Evolutionary conservation across 257 asterid genomes (phyloP).

Genomic region (Primulina tabacum): DNA sequence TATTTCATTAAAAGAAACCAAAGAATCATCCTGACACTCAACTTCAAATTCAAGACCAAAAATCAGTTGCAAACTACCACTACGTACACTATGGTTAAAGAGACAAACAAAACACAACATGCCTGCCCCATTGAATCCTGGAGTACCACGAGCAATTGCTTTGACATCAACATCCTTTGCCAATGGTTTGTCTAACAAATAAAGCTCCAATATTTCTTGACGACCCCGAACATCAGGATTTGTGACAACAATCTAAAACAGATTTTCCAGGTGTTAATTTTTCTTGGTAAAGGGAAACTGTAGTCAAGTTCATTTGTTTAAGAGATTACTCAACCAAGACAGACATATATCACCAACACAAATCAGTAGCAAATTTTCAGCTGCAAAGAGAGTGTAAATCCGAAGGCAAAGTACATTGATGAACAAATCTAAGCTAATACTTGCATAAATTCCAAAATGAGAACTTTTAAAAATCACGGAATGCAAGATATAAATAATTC

Average conservation of each 20-base stretch:
- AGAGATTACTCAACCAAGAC: not conserved
- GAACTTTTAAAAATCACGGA: not conserved
- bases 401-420: conserved; percentile 1
- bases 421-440: conserved; percentile 5
- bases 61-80: not conserved
- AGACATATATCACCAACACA: not conserved
- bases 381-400: not conserved
- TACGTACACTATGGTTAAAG: not conserved
- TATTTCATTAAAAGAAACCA: not conserved
- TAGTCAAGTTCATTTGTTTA: not conserved
- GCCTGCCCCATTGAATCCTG: conserved; percentile 99
- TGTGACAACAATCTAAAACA: conserved; percentile 72
- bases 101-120: conserved; percentile 25
- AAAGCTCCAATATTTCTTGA: conserved; percentile 85
- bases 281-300: conserved; percentile 12
- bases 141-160: conserved; percentile 97
- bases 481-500: not conserved
- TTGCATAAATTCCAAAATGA: not conserved
- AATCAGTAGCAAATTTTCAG: no score
- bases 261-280: conserved; percentile 17
- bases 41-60: not conserved
- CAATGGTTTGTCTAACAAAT: conserved; percentile 87
- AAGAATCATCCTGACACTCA: no score
- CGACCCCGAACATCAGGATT: conserved; percentile 97
- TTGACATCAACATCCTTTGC: conserved; percentile 77